Evolutionary conservation across 176 grass and related monocot genomes (phyloP).

Genomic region (Canna indica): DNA sequence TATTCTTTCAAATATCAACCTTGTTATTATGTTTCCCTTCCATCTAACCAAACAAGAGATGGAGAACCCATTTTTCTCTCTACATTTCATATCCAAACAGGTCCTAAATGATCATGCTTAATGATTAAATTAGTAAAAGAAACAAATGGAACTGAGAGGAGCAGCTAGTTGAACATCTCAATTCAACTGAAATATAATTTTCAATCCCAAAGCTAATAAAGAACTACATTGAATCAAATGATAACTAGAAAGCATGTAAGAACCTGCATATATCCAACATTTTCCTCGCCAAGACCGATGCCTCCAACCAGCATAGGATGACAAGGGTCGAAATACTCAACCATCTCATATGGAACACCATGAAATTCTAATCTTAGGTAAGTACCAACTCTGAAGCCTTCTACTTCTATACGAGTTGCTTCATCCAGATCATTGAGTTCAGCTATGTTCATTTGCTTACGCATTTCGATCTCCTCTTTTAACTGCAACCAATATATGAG

Average conservation of each 20-base stretch:
- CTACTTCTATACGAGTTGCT: conserved; percentile 64
- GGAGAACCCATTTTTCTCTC: too few relatives aligned
- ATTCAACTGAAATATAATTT: too few relatives aligned
- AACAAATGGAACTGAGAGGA: not conserved
- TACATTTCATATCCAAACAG: not conserved
- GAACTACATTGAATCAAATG: not conserved
- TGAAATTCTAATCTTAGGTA: conserved; percentile 87
- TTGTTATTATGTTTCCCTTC: too few relatives aligned
- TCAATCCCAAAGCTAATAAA: not conserved
- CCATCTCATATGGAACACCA: conserved; percentile 82
- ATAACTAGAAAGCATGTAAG: conserved; percentile 15
- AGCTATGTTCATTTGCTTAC: conserved; percentile 70
- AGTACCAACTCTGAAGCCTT: conserved; percentile 84
- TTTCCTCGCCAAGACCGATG: conserved; percentile 83
- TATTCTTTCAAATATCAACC: too few relatives aligned
- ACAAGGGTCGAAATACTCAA: conserved; percentile 83
- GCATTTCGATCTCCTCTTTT: conserved; percentile 79
- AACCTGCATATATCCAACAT: conserved; percentile 94
- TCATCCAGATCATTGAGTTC: conserved; percentile 91
- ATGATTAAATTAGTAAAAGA: not conserved
- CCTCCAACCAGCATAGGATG: conserved; percentile 90
- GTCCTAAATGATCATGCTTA: not conserved
- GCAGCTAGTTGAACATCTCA: not conserved
- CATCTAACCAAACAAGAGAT: too few relatives aligned
- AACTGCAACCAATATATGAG: conserved; percentile 36